phyloP scores from a whole-genome alignment of 2,329 filamentous ascomycete genomes.

The Periconia macrospinosa region DNA sequence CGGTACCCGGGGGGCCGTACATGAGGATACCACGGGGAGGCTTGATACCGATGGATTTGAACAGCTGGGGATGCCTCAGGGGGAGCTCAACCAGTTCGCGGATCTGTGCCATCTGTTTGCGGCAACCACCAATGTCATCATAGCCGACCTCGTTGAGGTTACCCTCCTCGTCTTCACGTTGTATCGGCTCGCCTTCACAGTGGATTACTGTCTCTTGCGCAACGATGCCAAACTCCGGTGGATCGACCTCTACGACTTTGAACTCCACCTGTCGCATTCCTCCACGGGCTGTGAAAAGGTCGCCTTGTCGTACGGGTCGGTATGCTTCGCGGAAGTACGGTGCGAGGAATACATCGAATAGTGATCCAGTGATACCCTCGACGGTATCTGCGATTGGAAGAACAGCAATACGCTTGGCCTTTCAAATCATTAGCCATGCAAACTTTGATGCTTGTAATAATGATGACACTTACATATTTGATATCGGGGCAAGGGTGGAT shows the following conservation, averaged over 20 bases:
- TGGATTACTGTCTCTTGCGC: constrained; percentile 99
- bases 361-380: constrained; percentile 93
- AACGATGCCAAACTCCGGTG: constrained; percentile 97
- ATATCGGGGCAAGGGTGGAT: constrained; percentile 98
- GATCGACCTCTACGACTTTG: constrained; percentile 98
- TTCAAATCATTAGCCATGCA: constrained; percentile 20
- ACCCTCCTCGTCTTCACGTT: constrained; percentile 98
- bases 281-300: constrained; percentile 95
- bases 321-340: constrained; percentile 99
- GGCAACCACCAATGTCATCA: constrained; percentile 98
- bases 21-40: constrained; percentile 97
- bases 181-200: constrained; percentile 95
- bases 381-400: constrained; percentile 97
- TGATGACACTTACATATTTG: constrained; percentile 81
- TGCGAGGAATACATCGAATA: constrained; percentile 98
- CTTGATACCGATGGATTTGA: constrained; percentile 99
- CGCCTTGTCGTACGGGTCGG: constrained; percentile 93
- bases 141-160: constrained; percentile 99
- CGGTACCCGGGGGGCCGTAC: constrained; percentile 91
- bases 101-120: constrained; percentile 99
- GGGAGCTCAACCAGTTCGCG: constrained; percentile 98
- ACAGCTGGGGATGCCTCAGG: constrained; percentile 93
- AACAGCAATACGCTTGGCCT: constrained; percentile 99
- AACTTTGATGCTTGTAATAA: not conserved
- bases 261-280: constrained; percentile 99